Evolutionary conservation across 2,329 filamentous ascomycete species (phyloP).

Genomic region (Plectosphaerella plurivora): DNA sequence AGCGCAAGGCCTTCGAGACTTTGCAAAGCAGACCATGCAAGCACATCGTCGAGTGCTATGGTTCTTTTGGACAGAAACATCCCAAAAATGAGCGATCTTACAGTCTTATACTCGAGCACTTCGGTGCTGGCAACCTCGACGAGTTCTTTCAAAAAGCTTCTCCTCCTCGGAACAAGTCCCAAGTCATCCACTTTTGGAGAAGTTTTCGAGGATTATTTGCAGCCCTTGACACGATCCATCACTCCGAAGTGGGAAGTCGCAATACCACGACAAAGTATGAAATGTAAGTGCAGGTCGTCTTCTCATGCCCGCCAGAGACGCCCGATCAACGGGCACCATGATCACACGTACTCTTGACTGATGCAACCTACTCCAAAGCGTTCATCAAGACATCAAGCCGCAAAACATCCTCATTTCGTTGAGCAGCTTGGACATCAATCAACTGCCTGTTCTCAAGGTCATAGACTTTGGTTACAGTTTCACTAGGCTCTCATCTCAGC

Average conservation of each 20-base stretch:
- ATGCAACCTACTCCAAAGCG: not conserved
- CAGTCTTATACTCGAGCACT: not conserved
- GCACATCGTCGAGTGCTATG: constrained; percentile 6
- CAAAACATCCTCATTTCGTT: constrained; percentile 8
- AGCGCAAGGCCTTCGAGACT: not conserved
- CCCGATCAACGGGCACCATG: too few relatives aligned
- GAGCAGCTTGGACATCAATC: not conserved
- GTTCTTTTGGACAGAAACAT: constrained; percentile 3
- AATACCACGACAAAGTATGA: too few relatives aligned
- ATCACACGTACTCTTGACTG: too few relatives aligned
- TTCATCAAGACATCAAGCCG: constrained; percentile 7
- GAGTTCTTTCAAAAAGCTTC: not conserved
- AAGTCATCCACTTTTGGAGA: not conserved
- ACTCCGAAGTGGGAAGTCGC: too few relatives aligned
- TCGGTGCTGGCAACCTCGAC: not conserved
- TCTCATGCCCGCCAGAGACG: too few relatives aligned
- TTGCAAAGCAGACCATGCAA: not conserved
- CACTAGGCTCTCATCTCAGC: not conserved
- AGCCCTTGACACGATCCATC: not conserved
- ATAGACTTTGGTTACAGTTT: not conserved
- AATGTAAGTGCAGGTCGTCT: too few relatives aligned
- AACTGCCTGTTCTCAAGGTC: not conserved
- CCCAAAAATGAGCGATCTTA: not conserved
- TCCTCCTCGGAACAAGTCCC: not conserved
- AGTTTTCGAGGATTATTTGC: not conserved